Conservation (phyloP, 257 asterid species). For the Primulina tabacum region DNA sequence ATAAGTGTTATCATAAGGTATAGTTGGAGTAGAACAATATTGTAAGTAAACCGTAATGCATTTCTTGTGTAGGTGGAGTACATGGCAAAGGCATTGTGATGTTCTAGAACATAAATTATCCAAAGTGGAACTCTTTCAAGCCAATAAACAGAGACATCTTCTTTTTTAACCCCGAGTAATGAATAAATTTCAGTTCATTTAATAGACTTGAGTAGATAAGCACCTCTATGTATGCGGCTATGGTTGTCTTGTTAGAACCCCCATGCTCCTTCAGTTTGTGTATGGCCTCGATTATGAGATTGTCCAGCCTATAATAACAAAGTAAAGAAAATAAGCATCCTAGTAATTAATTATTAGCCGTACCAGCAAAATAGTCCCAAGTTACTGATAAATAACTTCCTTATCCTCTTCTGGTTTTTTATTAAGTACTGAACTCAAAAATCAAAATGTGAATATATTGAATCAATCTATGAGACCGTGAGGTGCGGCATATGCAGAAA, state of each 20-base stretch:
- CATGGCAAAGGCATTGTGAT: conserved; percentile 3
- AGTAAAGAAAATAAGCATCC: conserved; percentile 24
- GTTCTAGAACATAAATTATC: conserved; percentile 6
- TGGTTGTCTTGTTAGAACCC: conserved; percentile 84
- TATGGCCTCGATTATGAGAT: conserved; percentile 90
- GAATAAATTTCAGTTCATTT: conserved; percentile 1
- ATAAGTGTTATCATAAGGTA: neutral
- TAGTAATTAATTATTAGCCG: conserved; percentile 20
- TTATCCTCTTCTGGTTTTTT: conserved; percentile 7
- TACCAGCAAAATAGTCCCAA: conserved; percentile 24
- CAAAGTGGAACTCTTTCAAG: conserved; percentile 6
- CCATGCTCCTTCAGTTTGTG: conserved; percentile 72
- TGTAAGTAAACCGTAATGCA: neutral
- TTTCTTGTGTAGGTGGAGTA: neutral
- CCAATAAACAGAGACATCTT: conserved; percentile 14
- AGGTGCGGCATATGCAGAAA: neutral
- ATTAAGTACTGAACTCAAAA: neutral
- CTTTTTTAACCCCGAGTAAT: conserved; percentile 9
- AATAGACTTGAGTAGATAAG: conserved; percentile 18
- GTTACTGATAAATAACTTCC: neutral
- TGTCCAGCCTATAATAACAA: conserved; percentile 66
- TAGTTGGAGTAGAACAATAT: neutral
- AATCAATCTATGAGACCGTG: neutral
- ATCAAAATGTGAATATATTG: conserved; percentile 7
- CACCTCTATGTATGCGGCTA: conserved; percentile 81